Base-by-base conservation (phyloP, 805 yeast species). In the Wickerhamomyces ciferrii region DNA sequence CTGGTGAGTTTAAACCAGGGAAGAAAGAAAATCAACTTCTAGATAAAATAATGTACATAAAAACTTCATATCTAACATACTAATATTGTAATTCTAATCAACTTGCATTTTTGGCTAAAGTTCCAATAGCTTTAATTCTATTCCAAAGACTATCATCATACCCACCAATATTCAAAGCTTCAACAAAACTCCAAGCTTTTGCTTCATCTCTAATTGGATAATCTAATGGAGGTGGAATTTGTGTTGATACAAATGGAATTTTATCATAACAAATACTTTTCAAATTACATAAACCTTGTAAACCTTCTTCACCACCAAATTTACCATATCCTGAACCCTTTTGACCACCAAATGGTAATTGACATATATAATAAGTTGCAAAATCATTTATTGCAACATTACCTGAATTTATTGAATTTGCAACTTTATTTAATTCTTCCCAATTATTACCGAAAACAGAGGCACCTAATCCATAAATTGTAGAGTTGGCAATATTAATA, bases 251-350 rank as follows among this genome's bases (percentile, higher is more conserved):
- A 54, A 88, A 79, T 21, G 92, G 82, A 41, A 84, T 76, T 52
- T 79, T 81, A 68, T 94, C 98, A 71, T 78, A 85, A 49, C 96
- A 90, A 4, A 94, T 79, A 39, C 95, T 82, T 61, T 94, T 94
- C 45, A 89, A 87, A 47, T 82, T 75, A 63, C 98, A 92, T 40
- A 94, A 71, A 0, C 97, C 97, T 37, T 88, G 79, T 39, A 94
- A 72, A 2, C 99, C 99, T 71, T 94, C 99, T 62, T 85, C 96
- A 41, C 99, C 99, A 20, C 97, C 96, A 70, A 94, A 94, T 63
- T 92, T 92, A 47, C 99, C 99, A 61, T 90, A 94, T 0, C 99
- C 99, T 6, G 96, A 86, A 41, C 90, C 94, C 54, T 83, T 83
- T 24, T 79, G 79, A 27, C 99, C 99, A 45, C 99, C 99, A 68